Conservation (phyloP, 768 basidiomycete genomes). For the Panaeolus cyanescens region DNA sequence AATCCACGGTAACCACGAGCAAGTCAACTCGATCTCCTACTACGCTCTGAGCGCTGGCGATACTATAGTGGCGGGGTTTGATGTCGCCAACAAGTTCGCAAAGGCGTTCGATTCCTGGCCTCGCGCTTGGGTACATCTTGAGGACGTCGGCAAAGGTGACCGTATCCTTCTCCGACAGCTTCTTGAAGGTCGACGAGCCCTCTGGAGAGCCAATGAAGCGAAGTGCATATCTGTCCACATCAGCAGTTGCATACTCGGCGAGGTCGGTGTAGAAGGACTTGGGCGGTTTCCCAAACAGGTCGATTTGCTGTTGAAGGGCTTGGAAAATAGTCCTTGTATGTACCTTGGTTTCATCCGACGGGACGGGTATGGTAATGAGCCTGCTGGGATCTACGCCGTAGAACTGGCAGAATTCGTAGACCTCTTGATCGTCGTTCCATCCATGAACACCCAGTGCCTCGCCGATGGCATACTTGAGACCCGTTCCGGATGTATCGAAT, state of each 20-base stretch:
- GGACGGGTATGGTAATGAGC: conserved; percentile 80
- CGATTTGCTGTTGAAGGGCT: conserved; percentile 93
- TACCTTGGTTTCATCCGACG: conserved; percentile 62
- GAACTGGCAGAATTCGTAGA: conserved; percentile 87
- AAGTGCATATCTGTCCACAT: conserved; percentile 76
- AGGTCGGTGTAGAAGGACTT: conserved; percentile 95
- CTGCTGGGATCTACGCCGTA: conserved; percentile 84
- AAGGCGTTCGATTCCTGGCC: conserved; percentile 79
- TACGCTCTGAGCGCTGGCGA: conserved; percentile 92
- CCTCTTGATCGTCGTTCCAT: conserved; percentile 93
- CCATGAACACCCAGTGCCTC: conserved; percentile 97
- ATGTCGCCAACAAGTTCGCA: conserved; percentile 93
- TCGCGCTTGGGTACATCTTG: conserved; percentile 72
- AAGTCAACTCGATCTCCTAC: conserved; percentile 95
- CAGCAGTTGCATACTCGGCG: conserved; percentile 68
- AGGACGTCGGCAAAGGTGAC: conserved; percentile 92
- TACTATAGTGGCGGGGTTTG: conserved; percentile 97
- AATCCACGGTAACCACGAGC: conserved; percentile 95
- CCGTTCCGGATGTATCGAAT: conserved; percentile 90
- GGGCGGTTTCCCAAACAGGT: conserved; percentile 93
- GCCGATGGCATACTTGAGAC: conserved; percentile 92
- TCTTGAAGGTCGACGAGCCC: conserved; percentile 92
- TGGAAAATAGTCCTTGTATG: conserved; percentile 97
- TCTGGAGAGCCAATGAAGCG: conserved; percentile 94
- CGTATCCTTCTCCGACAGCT: conserved; percentile 92